Evolutionary conservation across 23 red algal species (phyloP).

Genomic region (Gracilaria gracilis): DNA sequence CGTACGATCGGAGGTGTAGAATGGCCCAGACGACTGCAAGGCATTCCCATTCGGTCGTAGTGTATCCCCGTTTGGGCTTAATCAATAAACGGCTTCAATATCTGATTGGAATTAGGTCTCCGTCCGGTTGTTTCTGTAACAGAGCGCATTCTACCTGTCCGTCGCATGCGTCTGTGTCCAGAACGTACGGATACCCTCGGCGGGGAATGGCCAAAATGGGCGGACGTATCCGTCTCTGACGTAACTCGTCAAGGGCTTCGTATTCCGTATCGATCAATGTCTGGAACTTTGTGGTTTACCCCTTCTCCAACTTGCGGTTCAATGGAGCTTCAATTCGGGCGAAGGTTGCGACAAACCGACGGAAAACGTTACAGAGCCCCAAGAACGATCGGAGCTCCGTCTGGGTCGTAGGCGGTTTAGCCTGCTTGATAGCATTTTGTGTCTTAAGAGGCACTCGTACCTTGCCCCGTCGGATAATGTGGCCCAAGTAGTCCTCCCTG

Average conservation of each 20-base stretch:
- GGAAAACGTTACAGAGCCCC: slow-evolving; percentile 49
- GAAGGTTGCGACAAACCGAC: slow-evolving; percentile 34
- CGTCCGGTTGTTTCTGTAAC: slow-evolving; percentile 22
- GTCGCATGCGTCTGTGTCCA: slow-evolving; percentile 35
- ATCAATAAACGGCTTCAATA: slow-evolving; percentile 12
- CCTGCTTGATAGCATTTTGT: background rate
- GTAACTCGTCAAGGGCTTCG: background rate
- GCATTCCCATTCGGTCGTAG: slow-evolving; percentile 4
- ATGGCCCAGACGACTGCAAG: background rate
- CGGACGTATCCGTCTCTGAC: background rate
- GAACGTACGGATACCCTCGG: background rate
- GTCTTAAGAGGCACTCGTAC: slow-evolving; percentile 3
- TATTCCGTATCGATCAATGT: slow-evolving; percentile 7
- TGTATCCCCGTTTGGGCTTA: slow-evolving; percentile 1
- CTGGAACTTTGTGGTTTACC: background rate
- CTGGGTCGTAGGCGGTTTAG: slow-evolving; percentile 24
- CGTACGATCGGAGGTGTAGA: slow-evolving; percentile 16
- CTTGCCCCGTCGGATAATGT: slow-evolving; percentile 45
- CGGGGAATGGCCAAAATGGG: slow-evolving; percentile 32
- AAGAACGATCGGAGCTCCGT: slow-evolving; percentile 42
- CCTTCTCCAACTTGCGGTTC: slow-evolving; percentile 9
- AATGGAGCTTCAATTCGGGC: slow-evolving; percentile 34
- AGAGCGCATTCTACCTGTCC: slow-evolving; percentile 20
- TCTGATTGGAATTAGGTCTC: background rate
- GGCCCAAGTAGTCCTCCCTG: slow-evolving; percentile 47